phyloP scores from a whole-genome alignment of 495 filamentous ascomycete species.

The Annulohypoxylon moriforme region DNA sequence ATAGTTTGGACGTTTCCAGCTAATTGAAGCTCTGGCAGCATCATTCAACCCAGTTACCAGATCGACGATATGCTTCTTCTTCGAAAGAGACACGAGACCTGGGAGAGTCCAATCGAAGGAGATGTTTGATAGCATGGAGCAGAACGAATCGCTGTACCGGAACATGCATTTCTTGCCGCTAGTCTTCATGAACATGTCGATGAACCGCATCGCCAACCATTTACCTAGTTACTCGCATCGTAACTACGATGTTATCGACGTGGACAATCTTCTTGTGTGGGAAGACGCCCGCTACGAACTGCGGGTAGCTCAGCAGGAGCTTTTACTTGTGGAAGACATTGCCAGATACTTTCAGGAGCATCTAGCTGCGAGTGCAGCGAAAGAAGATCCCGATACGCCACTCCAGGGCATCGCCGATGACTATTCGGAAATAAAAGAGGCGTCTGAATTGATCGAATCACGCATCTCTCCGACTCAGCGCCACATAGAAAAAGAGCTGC shows the following conservation, averaged over 20 bases:
- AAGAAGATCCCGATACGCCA: neutral
- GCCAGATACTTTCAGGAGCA: constrained; percentile 9
- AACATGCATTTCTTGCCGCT: constrained; percentile 13
- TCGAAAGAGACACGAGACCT: neutral
- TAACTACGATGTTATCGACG: neutral
- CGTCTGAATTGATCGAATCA: constrained; percentile 7
- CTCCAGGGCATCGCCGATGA: neutral
- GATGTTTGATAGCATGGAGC: neutral
- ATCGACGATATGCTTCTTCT: constrained; percentile 18
- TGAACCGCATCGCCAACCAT: neutral
- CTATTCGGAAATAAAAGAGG: neutral
- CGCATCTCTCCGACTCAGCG: neutral
- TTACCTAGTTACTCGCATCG: neutral
- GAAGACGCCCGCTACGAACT: neutral
- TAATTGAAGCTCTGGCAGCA: constrained; percentile 6
- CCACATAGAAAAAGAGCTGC: constrained; percentile 5
- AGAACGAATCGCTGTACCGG: constrained; percentile 16
- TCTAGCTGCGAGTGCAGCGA: neutral
- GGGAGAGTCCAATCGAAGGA: neutral
- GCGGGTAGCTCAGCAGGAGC: neutral
- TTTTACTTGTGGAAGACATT: neutral
- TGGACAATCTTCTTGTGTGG: constrained; percentile 1
- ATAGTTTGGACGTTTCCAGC: neutral
- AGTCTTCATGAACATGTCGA: neutral
- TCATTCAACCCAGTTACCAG: constrained; percentile 12